Evolutionary conservation across 176 grass and related monocot species (phyloP).

Genomic region (Rhipidocladum racemiflorum): DNA sequence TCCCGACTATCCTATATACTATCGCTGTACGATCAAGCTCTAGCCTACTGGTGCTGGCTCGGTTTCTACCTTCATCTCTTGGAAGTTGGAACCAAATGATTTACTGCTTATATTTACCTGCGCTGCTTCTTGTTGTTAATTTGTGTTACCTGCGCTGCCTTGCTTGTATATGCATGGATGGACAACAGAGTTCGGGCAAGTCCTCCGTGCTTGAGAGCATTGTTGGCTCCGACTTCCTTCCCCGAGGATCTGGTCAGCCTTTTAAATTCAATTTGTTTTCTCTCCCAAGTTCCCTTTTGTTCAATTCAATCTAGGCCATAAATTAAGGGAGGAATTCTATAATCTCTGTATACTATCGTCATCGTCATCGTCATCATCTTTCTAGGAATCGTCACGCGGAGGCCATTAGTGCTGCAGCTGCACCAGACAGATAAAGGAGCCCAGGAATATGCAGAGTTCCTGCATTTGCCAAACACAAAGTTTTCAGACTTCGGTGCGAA

Average conservation of each 20-base stretch:
- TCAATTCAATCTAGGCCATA: neutral
- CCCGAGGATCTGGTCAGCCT: conserved; percentile 63
- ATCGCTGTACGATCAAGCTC: neutral
- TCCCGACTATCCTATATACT: neutral
- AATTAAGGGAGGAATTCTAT: too few relatives aligned
- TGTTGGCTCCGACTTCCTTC: conserved; percentile 71
- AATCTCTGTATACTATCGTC: neutral
- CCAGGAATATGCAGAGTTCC: conserved; percentile 77
- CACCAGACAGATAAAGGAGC: conserved; percentile 64
- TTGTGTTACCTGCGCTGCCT: too few relatives aligned
- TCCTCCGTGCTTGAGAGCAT: conserved; percentile 76
- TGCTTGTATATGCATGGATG: too few relatives aligned
- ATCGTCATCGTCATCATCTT: neutral
- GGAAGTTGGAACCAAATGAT: too few relatives aligned
- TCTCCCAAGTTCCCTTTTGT: neutral
- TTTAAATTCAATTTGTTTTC: too few relatives aligned
- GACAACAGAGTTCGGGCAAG: conserved; percentile 66
- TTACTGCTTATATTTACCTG: too few relatives aligned
- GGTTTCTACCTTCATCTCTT: too few relatives aligned
- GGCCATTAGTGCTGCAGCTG: conserved; percentile 89
- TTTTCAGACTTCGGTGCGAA: conserved; percentile 62
- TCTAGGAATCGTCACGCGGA: conserved; percentile 93
- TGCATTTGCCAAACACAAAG: conserved; percentile 62
- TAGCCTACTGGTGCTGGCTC: too few relatives aligned
- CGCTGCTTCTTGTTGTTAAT: too few relatives aligned